Evolutionary conservation across 1,284 basidiomycete species (phyloP), one percentile per base, ranked within the genome.

Genomic region (Apiotrichum domesticum): DNA sequence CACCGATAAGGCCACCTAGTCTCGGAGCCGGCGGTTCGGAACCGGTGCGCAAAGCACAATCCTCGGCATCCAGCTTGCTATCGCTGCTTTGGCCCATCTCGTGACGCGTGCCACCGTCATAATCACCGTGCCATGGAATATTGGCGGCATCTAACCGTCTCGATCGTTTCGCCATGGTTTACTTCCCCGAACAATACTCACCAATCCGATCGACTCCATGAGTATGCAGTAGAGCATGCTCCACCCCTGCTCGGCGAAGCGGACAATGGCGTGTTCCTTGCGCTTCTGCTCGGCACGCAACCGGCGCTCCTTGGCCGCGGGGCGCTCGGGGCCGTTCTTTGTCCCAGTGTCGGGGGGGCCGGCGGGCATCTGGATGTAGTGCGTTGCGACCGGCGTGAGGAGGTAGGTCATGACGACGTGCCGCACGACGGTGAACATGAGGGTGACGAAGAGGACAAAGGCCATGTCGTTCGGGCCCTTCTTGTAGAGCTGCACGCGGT

Each of bases 181-280:
- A 21, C 21, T 21, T 21, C 21, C 21, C 21, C 21, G 21, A 21
- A 21, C 21, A 21, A 21, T 21, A 85, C 93, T 77, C 72, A 96
- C 93, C 65, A 91, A 63, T n/a, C 93, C 93, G 67, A 86, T 84
- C 29, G 75, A 74, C 82, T 86, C 94, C 63, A 86, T 87, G 6
- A 83, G 65, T 40, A 82, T 78, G 72, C 90, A 94, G 77, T 95
- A 97, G 46, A 88, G 75, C 51, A 87, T 80, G 45, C 85, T 84
- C 90, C 92, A 98, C 52, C 90, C 88, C 77, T 98, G 95, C 76
- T 98, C 95, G 4, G 91, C 90, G 70, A 98, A 98, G 59, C 95
- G 81, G 48, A 88, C 74, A 45, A 91, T 84, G 62, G 84, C 86
- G 70, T 87, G 83, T 54, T 86, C 82, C 40, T 72, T 68, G 45